Evolutionary conservation across 2,329 filamentous ascomycete species (phyloP).

Genomic region (Neoarthrinium moseri): DNA sequence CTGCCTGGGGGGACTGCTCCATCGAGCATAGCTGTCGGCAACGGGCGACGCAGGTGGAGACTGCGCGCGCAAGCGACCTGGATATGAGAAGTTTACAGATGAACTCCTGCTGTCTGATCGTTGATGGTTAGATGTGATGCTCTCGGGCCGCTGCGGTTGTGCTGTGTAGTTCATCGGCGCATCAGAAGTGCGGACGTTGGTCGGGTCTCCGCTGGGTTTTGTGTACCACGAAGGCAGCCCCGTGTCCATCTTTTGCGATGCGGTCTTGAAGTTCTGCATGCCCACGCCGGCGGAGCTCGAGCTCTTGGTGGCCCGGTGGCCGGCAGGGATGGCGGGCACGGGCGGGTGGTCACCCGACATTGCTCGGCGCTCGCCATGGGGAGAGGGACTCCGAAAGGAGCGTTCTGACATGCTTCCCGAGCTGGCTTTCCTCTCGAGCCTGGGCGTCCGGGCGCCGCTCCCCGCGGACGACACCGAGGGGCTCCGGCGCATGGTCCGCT

Average conservation of each 20-base stretch:
- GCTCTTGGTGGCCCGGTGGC: conserved; percentile 32
- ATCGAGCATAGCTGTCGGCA: conserved; percentile 16
- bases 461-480: conserved; percentile 67
- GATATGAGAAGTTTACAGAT: conserved; percentile 61
- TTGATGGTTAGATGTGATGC: conserved; percentile 28
- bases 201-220: conserved; percentile 41
- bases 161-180: conserved; percentile 36
- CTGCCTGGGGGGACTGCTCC: conserved; percentile 13
- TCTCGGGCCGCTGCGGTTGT: conserved; percentile 25
- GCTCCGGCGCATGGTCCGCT: conserved; percentile 74
- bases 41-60: conserved; percentile 35
- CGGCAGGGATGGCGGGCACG: conserved; percentile 67
- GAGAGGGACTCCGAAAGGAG: conserved; percentile 80
- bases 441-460: conserved; percentile 36
- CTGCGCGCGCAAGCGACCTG: conserved; percentile 40
- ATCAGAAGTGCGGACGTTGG: conserved; percentile 45
- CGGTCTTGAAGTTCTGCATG: conserved; percentile 49
- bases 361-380: conserved; percentile 39
- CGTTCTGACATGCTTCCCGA: conserved; percentile 83
- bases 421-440: conserved; percentile 66
- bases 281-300: conserved; percentile 40
- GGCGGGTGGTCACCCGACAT: conserved; percentile 59
- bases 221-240: conserved; percentile 49
- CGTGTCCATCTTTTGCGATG: conserved; percentile 49
- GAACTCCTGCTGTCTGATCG: conserved; percentile 47